Evolutionary conservation across 2,329 filamentous ascomycete genomes (phyloP).

Genomic region (Hypoxylon sp.): DNA sequence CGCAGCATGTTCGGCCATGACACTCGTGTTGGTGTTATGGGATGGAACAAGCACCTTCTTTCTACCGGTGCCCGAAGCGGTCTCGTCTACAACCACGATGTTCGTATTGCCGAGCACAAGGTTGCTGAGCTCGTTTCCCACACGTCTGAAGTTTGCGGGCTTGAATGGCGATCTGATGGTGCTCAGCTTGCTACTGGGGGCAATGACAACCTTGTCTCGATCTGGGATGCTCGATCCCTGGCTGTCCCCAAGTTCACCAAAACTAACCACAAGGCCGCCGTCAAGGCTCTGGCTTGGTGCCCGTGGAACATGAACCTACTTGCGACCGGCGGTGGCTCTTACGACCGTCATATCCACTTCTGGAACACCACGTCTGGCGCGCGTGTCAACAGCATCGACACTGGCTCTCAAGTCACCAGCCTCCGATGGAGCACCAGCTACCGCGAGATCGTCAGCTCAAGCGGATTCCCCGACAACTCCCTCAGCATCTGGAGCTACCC

Average conservation of each 20-base stretch:
- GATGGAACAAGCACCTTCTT: slow-evolving; percentile 98
- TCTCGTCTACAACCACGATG: slow-evolving; percentile 98
- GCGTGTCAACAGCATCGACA: slow-evolving; percentile 98
- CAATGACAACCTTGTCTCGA: slow-evolving; percentile 98
- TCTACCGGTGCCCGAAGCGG: slow-evolving; percentile 96
- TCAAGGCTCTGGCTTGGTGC: slow-evolving; percentile 99
- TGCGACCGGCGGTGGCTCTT: slow-evolving; percentile 94
- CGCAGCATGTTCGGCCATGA: slow-evolving; percentile 99
- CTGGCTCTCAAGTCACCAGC: slow-evolving; percentile 96
- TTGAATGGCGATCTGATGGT: slow-evolving; percentile 97
- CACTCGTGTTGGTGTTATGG: slow-evolving; percentile 96
- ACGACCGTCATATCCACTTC: slow-evolving; percentile 99
- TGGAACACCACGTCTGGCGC: slow-evolving; percentile 99
- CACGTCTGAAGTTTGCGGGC: slow-evolving; percentile 96
- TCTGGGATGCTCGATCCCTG: slow-evolving; percentile 97
- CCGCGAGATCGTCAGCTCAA: slow-evolving; percentile 97
- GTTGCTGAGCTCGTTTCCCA: slow-evolving; percentile 96
- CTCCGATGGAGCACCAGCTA: slow-evolving; percentile 97
- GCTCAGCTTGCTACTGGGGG: slow-evolving; percentile 97
- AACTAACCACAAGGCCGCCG: slow-evolving; percentile 98
- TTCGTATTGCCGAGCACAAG: slow-evolving; percentile 98
- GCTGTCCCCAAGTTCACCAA: slow-evolving; percentile 98
- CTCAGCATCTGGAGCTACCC: slow-evolving; percentile 99
- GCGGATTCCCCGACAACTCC: slow-evolving; percentile 99
- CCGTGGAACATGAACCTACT: slow-evolving; percentile 98